A percentile compares a stretch with the other conserved stretches of the same genome.
phyloP scores from a whole-genome alignment of 805 yeast genomes.

The Metschnikowia reukaufii region DNA sequence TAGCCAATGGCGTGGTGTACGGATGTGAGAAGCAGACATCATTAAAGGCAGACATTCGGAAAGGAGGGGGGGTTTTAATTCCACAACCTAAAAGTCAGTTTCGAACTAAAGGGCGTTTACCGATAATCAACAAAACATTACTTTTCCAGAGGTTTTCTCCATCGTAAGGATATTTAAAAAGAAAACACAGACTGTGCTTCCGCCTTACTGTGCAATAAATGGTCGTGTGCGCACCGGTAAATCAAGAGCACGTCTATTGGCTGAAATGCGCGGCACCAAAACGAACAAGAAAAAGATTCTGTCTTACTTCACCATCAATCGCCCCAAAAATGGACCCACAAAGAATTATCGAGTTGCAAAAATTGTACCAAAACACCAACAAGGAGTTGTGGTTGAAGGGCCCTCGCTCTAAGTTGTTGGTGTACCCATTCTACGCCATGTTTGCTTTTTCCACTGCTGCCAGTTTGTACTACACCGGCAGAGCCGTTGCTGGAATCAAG shows the following conservation, averaged over 20 bases:
- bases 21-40: background rate
- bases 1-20: slow-evolving; percentile 3
- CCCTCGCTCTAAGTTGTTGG: slow-evolving; percentile 56
- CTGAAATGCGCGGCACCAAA: slow-evolving; percentile 13
- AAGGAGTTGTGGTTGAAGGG: slow-evolving; percentile 48
- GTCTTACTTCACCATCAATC: background rate
- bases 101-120: too few relatives aligned
- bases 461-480: slow-evolving; percentile 67
- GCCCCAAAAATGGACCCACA: slow-evolving; percentile 42
- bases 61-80: background rate
- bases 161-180: too few relatives aligned
- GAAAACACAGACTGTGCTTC: too few relatives aligned
- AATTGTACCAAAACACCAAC: slow-evolving; percentile 43
- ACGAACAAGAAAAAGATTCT: slow-evolving; percentile 8
- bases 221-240: slow-evolving; percentile 14
- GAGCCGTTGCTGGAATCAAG: slow-evolving; percentile 72
- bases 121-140: too few relatives aligned
- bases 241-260: slow-evolving; percentile 17
- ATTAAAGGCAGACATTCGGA: background rate
- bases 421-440: slow-evolving; percentile 77
- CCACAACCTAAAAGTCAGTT: background rate
- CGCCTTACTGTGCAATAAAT: background rate
- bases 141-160: too few relatives aligned
- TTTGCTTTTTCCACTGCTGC: slow-evolving; percentile 65
- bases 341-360: slow-evolving; percentile 47